These are phyloP conservation scores for Mrakia blollopis DNA, from an alignment of 768 basidiomycete genomes.

Conservation along the genomic window DNA sequence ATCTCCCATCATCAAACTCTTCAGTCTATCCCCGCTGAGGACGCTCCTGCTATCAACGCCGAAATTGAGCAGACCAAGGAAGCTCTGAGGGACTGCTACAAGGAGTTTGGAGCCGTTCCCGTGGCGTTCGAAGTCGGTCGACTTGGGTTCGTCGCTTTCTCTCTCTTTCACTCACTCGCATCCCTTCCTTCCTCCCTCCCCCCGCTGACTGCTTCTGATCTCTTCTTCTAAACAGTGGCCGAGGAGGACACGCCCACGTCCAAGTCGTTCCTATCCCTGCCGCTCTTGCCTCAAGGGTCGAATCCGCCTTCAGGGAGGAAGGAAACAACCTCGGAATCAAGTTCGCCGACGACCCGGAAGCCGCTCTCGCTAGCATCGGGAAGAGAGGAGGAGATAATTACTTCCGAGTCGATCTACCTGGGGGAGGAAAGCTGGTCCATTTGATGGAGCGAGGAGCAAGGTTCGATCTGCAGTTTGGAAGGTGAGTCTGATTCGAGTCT, in stretches of 20 bases:
- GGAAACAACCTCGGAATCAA: constrained; percentile 63
- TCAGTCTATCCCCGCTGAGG: constrained; percentile 70
- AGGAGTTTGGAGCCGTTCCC: constrained; percentile 60
- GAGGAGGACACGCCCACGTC: constrained; percentile 91
- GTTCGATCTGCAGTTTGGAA: constrained; percentile 88
- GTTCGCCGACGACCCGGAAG: constrained; percentile 67
- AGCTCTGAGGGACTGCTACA: constrained; percentile 67
- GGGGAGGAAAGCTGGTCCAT: constrained; percentile 79
- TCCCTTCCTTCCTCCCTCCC: too few relatives aligned
- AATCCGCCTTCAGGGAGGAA: constrained; percentile 65
- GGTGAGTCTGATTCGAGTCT: constrained; percentile 52
- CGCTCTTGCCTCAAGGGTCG: constrained; percentile 60
- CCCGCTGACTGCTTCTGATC: neutral
- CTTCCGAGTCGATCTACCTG: constrained; percentile 85
- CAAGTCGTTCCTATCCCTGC: constrained; percentile 69
- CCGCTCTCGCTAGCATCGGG: constrained; percentile 53
- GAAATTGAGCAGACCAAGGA: constrained; percentile 81
- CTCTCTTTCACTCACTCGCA: neutral
- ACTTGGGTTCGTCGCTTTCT: constrained; percentile 47
- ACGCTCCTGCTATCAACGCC: constrained; percentile 65
- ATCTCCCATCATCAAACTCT: constrained; percentile 82
- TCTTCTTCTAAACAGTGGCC: constrained; percentile 46
- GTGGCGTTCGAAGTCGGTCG: constrained; percentile 87
- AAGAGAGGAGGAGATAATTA: constrained; percentile 59
- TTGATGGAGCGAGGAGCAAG: constrained; percentile 68